Conservation (phyloP, 1,139 yeast species). For the Lodderomyces parapsilosis region DNA sequence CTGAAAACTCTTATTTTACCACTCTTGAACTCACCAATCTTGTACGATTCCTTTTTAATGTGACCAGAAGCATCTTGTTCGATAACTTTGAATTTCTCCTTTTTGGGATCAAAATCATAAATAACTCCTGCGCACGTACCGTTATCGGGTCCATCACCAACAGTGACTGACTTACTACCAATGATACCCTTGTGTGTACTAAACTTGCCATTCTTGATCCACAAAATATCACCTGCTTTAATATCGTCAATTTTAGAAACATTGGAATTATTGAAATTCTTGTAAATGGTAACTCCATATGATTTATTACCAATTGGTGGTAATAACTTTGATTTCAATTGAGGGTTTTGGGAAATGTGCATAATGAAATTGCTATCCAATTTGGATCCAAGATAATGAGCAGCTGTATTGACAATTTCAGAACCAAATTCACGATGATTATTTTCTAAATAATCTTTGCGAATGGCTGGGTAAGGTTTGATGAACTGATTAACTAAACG, state of each 20-base stretch:
- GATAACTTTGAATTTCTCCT: conserved; percentile 73
- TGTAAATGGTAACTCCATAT: conserved; percentile 71
- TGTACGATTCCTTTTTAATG: conserved; percentile 61
- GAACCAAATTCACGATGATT: conserved; percentile 49
- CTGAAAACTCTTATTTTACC: conserved; percentile 82
- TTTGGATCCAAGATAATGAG: conserved; percentile 37
- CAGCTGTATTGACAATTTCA: conserved; percentile 41
- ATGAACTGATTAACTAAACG: conserved; percentile 40
- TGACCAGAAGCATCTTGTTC: conserved; percentile 58
- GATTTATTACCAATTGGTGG: conserved; percentile 66
- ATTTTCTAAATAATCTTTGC: conserved; percentile 50
- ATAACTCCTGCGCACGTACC: conserved; percentile 41
- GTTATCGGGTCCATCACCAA: conserved; percentile 36
- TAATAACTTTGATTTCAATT: conserved; percentile 26
- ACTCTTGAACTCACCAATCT: conserved; percentile 66
- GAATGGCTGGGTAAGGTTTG: conserved; percentile 47
- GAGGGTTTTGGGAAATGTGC: conserved; percentile 15
- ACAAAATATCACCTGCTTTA: conserved; percentile 79
- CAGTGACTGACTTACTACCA: conserved; percentile 43
- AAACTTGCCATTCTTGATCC: conserved; percentile 73
- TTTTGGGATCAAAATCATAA: conserved; percentile 70
- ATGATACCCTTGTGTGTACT: conserved; percentile 63
- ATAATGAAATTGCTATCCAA: conserved; percentile 28
- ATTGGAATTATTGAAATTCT: conserved; percentile 43
- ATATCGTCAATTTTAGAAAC: conserved; percentile 62